Evolutionary conservation across 1,284 basidiomycete genomes (phyloP), one percentile per base, ranked within the genome.

Genomic region (Phenoliferia sp.): DNA sequence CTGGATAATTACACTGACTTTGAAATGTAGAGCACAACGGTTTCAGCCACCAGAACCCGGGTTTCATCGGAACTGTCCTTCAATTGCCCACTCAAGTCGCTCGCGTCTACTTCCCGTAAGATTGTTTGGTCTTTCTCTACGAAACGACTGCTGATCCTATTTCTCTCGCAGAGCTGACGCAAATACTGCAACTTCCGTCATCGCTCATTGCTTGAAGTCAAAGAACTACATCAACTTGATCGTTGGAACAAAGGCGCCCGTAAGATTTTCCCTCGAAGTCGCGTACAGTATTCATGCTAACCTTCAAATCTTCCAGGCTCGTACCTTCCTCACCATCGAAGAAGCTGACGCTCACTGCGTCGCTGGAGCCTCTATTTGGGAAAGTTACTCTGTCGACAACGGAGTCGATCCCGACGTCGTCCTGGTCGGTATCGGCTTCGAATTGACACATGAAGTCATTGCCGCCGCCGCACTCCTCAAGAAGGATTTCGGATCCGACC

Each of bases 191-290:
- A 80, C 93, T 66, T 89, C 87, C 54, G 81, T 80, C 29, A 83
- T 93, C 66, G 85, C 88, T 4, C 92, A 94, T 79, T 92, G 89
- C 74, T 78, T 94, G 70, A 81, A 88, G 59, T 86, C 90, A 34
- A 90, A 89, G 82, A 88, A 92, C 80, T 92, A 92, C 72, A 81
- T 92, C 67, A 92, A 92, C 77, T 78, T 92, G 54, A 88, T 94
- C 82, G 90, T 93, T 44, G 90, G 90, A 39, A 89, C 87, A 77
- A 94, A 94, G 81, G 72, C 72, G 12, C n/a, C 31, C 9, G 16
- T 35, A 7, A 7, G 34, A 15, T 3, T 9, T 44, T 12, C 35
- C 22, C 10, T 6, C 26, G n/a, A 62, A n/a, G 56, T 58, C 44
- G 31, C 70, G 62, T 28, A 59, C 60, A 7, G n/a, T n/a, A n/a